phyloP scores from a whole-genome alignment of 306 rosid species.

The Medicago ruthenica region DNA sequence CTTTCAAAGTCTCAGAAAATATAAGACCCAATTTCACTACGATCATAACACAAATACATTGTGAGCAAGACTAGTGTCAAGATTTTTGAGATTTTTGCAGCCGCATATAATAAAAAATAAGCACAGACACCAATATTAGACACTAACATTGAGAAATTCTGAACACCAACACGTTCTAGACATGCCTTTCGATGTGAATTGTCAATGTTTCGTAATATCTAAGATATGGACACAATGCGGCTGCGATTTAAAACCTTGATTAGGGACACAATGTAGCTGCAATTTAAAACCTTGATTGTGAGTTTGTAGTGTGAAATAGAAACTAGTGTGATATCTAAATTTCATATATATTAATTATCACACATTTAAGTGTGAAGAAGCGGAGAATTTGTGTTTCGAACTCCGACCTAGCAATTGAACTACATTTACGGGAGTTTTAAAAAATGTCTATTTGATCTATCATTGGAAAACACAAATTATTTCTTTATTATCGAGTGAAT shows the following conservation, averaged over 20 bases:
- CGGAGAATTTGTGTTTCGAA: too few relatives aligned
- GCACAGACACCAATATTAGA: too few relatives aligned
- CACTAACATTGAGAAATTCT: too few relatives aligned
- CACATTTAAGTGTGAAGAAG: too few relatives aligned
- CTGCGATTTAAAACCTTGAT: background rate
- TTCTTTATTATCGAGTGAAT: too few relatives aligned
- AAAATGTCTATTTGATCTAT: too few relatives aligned
- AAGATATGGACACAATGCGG: background rate
- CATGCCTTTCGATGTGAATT: too few relatives aligned
- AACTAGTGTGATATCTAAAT: background rate
- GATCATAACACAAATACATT: slow-evolving; percentile 26
- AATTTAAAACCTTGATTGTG: background rate
- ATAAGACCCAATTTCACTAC: slow-evolving; percentile 75
- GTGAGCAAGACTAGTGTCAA: background rate
- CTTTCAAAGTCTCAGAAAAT: slow-evolving; percentile 66
- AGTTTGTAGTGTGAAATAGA: background rate
- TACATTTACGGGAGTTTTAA: too few relatives aligned
- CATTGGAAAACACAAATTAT: too few relatives aligned
- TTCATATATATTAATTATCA: too few relatives aligned
- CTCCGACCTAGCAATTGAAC: too few relatives aligned
- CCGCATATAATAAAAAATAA: background rate
- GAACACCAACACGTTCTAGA: background rate
- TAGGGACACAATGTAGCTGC: background rate
- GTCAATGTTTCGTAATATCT: background rate
- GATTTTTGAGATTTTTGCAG: background rate